A percentile compares a stretch with the other conserved stretches of the same genome.
phyloP scores from a whole-genome alignment of 2,329 filamentous ascomycete genomes.

The Nothophaeocryptopus gaeumannii region DNA sequence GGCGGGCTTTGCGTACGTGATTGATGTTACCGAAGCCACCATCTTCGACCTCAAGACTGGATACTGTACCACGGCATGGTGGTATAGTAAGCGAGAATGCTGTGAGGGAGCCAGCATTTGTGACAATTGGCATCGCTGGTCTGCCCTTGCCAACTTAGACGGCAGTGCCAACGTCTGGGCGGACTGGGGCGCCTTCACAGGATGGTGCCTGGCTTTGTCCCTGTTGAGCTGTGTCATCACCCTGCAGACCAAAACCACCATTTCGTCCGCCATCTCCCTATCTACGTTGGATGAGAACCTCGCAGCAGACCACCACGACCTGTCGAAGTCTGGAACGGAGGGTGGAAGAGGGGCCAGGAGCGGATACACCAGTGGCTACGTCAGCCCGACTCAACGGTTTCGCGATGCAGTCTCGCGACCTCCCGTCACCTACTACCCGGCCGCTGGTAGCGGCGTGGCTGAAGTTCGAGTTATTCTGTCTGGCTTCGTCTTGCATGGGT shows the following conservation, averaged over 20 bases:
- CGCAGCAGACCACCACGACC: slow-evolving; percentile 59
- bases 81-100: slow-evolving; percentile 66
- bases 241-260: slow-evolving; percentile 86
- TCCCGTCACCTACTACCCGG: slow-evolving; percentile 92
- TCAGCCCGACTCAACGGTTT: slow-evolving; percentile 42
- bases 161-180: slow-evolving; percentile 55
- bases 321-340: slow-evolving; percentile 36
- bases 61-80: slow-evolving; percentile 71
- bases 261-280: slow-evolving; percentile 82
- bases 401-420: slow-evolving; percentile 46
- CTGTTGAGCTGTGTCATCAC: slow-evolving; percentile 74
- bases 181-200: slow-evolving; percentile 75
- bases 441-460: slow-evolving; percentile 91
- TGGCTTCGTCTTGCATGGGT: slow-evolving; percentile 94
- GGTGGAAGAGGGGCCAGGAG: slow-evolving; percentile 36
- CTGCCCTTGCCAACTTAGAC: slow-evolving; percentile 55
- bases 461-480: slow-evolving; percentile 98
- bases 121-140: slow-evolving; percentile 63
- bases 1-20: slow-evolving; percentile 79
- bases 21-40: slow-evolving; percentile 80
- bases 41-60: slow-evolving; percentile 91
- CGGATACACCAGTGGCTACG: slow-evolving; percentile 28
- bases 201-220: slow-evolving; percentile 68
- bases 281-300: slow-evolving; percentile 91
- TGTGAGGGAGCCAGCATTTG: slow-evolving; percentile 57